Percentiles rank a stretch among this genome's conserved stretches.
Evolutionary conservation across 2,329 filamentous ascomycete genomes (phyloP).

Genomic region (Tolypocladium sp.): DNA sequence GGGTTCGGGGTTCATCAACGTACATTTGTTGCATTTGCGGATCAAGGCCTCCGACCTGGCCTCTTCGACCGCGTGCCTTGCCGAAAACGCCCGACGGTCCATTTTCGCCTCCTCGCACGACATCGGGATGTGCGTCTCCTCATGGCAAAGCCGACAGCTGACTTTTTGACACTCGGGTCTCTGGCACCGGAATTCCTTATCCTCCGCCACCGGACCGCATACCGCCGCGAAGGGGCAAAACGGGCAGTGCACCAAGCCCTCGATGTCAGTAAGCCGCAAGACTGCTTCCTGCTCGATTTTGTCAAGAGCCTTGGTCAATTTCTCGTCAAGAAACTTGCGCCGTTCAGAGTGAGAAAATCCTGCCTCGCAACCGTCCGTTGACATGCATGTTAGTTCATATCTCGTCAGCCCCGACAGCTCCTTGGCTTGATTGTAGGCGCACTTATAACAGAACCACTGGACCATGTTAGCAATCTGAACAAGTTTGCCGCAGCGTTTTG

Average conservation of each 20-base stretch:
- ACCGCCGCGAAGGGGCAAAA: slow-evolving; percentile 77
- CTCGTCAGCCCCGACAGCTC: slow-evolving; percentile 59
- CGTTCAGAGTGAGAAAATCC: slow-evolving; percentile 50
- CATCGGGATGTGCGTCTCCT: slow-evolving; percentile 61
- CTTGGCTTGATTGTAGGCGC: slow-evolving; percentile 57
- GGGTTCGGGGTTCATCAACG: slow-evolving; percentile 6
- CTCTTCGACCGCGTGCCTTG: slow-evolving; percentile 66
- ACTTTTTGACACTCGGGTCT: slow-evolving; percentile 54
- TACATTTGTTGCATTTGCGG: slow-evolving; percentile 61
- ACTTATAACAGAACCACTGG: slow-evolving; percentile 59
- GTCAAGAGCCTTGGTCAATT: slow-evolving; percentile 53
- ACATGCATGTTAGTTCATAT: slow-evolving; percentile 63
- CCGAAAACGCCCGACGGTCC: slow-evolving; percentile 45
- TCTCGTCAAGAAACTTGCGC: slow-evolving; percentile 46
- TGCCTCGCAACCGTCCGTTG: slow-evolving; percentile 54
- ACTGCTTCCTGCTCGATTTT: slow-evolving; percentile 62
- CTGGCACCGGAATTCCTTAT: slow-evolving; percentile 67
- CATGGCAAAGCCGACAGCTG: slow-evolving; percentile 60
- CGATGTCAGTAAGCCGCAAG: slow-evolving; percentile 59
- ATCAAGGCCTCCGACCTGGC: slow-evolving; percentile 76
- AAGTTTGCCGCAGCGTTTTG: neutral
- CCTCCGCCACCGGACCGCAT: slow-evolving; percentile 54
- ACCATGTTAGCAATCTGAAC: slow-evolving; percentile 5
- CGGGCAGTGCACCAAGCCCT: slow-evolving; percentile 66
- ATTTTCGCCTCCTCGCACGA: slow-evolving; percentile 58